A percentile compares a stretch with the other conserved stretches of the same genome.
Evolutionary conservation across 352 stramenopile genomes (phyloP).

Genomic region (Thraustotheca clavata): DNA sequence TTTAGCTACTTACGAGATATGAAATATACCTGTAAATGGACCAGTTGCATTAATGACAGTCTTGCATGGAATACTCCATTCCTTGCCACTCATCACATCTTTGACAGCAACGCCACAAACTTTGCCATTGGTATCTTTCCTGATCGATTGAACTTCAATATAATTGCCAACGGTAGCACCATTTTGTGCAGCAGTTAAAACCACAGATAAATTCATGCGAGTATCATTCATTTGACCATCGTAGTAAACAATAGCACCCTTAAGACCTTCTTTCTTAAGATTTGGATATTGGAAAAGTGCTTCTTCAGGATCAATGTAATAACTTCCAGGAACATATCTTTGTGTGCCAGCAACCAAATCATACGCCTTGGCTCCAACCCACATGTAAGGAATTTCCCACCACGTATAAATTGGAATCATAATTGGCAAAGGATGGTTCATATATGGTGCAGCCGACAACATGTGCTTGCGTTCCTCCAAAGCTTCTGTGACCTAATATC

Average conservation of each 20-base stretch:
- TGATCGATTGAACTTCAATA: conserved; percentile 73
- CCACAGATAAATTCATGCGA: conserved; percentile 91
- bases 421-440: conserved; percentile 91
- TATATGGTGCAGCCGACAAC: conserved; percentile 88
- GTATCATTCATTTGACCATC: conserved; percentile 93
- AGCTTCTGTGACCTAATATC: conserved; percentile 54
- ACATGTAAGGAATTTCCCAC: conserved; percentile 95
- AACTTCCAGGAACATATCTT: conserved; percentile 80
- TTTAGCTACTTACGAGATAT: neutral
- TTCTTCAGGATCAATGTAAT: conserved; percentile 88
- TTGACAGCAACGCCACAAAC: conserved; percentile 80
- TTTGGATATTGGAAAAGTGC: conserved; percentile 92
- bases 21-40: conserved; percentile 78
- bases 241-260: conserved; percentile 89
- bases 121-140: conserved; percentile 84
- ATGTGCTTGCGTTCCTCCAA: conserved; percentile 91
- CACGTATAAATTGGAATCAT: conserved; percentile 95
- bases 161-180: conserved; percentile 90
- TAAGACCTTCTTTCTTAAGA: conserved; percentile 86
- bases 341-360: conserved; percentile 87
- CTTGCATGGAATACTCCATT: conserved; percentile 85
- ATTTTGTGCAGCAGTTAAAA: conserved; percentile 90
- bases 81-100: conserved; percentile 83
- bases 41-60: conserved; percentile 93
- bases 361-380: conserved; percentile 88